A percentile compares a stretch with the other conserved stretches of the same genome.
Conservation (phyloP, 2,329 filamentous ascomycete genomes). For the Alternaria metachromatica region DNA sequence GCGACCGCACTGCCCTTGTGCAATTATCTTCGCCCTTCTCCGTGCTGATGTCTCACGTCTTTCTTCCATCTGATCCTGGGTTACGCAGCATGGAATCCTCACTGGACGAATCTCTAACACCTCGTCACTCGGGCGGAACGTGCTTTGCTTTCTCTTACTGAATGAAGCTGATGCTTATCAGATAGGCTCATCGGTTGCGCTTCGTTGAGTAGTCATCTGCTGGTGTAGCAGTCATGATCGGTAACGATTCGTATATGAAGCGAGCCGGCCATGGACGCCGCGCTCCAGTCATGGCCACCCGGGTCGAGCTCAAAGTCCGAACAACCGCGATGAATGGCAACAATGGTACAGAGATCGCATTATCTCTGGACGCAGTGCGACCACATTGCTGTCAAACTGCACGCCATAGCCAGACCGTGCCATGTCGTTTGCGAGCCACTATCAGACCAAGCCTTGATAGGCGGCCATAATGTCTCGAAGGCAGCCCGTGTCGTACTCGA, state of each 20-base stretch:
- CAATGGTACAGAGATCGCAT: background rate
- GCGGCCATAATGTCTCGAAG: background rate
- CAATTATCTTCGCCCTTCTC: background rate
- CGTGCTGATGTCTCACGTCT: background rate
- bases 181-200: background rate
- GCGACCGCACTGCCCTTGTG: background rate
- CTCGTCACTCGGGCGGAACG: background rate
- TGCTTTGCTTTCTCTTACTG: background rate
- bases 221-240: constrained; percentile 1
- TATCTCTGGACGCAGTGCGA: constrained; percentile 2
- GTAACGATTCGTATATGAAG: constrained; percentile 1
- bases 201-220: background rate
- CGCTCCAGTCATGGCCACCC: background rate
- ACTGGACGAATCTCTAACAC: background rate
- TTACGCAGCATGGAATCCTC: background rate
- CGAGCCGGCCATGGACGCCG: background rate
- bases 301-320: background rate
- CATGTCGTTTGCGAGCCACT: constrained; percentile 2
- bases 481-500: background rate
- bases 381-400: background rate
- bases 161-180: background rate
- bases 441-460: background rate
- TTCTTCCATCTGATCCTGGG: background rate
- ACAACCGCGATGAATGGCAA: background rate
- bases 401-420: background rate